These are phyloP conservation scores for Fonsecaea pedrosoi DNA, from an alignment of 2,329 filamentous ascomycete genomes.

Conservation along the genomic window DNA sequence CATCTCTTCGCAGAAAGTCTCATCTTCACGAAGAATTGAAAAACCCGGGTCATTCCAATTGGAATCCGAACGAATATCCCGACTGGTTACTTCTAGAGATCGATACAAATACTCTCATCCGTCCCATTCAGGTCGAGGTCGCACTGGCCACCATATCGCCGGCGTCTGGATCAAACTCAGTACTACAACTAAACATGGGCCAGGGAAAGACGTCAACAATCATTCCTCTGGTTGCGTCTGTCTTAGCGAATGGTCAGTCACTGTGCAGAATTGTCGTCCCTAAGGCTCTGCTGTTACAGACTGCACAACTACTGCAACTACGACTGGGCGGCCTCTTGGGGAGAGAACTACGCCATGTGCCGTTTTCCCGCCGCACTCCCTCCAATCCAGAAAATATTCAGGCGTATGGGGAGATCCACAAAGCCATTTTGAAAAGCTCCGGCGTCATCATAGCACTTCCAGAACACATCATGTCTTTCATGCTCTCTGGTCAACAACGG, in stretches of 20 bases:
- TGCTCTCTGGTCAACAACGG: slow-evolving; percentile 65
- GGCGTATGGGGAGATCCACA: slow-evolving; percentile 49
- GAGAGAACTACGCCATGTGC: slow-evolving; percentile 54
- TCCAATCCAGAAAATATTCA: slow-evolving; percentile 45
- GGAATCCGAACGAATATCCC: slow-evolving; percentile 59
- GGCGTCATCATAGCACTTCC: slow-evolving; percentile 68
- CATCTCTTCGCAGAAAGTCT: slow-evolving; percentile 9
- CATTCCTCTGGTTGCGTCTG: slow-evolving; percentile 65
- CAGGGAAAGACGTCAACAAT: slow-evolving; percentile 66
- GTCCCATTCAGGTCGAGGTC: slow-evolving; percentile 65
- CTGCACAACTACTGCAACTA: slow-evolving; percentile 61
- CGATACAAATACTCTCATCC: slow-evolving; percentile 67
- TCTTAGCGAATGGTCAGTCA: slow-evolving; percentile 58
- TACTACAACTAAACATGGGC: slow-evolving; percentile 75
- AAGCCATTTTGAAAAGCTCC: slow-evolving; percentile 55
- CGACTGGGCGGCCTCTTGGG: slow-evolving; percentile 55
- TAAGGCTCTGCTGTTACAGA: slow-evolving; percentile 67
- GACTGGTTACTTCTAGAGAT: slow-evolving; percentile 70
- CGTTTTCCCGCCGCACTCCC: slow-evolving; percentile 52
- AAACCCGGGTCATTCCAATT: slow-evolving; percentile 63
- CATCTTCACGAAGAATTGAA: slow-evolving; percentile 45
- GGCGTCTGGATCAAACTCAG: slow-evolving; percentile 51
- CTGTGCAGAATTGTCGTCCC: slow-evolving; percentile 66
- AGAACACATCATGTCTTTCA: slow-evolving; percentile 68
- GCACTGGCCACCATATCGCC: slow-evolving; percentile 62